Evolutionary conservation across 768 basidiomycete species (phyloP).

Genomic region (Russula dissimulans): DNA sequence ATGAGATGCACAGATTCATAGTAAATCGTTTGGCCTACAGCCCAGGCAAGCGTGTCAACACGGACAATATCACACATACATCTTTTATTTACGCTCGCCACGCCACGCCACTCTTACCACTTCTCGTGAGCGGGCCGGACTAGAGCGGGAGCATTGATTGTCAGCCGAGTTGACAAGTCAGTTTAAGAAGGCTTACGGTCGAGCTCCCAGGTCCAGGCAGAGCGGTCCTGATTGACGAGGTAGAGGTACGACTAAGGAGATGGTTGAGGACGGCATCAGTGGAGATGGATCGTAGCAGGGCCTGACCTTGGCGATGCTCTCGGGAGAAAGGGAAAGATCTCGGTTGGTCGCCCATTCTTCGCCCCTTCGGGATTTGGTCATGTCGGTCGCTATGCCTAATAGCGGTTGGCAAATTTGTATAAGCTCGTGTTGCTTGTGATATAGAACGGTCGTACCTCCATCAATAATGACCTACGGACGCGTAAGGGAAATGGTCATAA

Average conservation of each 20-base stretch:
- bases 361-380: slow-evolving; percentile 1
- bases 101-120: slow-evolving; percentile 29
- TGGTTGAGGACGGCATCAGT: background rate
- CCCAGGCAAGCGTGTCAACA: background rate
- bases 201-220: slow-evolving; percentile 73
- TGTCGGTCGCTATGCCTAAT: slow-evolving; percentile 25
- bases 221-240: slow-evolving; percentile 59
- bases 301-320: slow-evolving; percentile 57
- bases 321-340: slow-evolving; percentile 45
- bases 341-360: slow-evolving; percentile 36
- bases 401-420: background rate
- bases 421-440: no score
- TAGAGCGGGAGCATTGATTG: slow-evolving; percentile 13
- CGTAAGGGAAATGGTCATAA: background rate
- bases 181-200: slow-evolving; percentile 43
- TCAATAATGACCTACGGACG: slow-evolving; percentile 53
- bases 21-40: background rate
- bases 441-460: slow-evolving; percentile 33
- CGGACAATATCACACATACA: background rate
- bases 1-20: no score
- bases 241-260: slow-evolving; percentile 48
- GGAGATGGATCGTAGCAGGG: background rate
- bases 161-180: background rate
- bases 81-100: background rate
- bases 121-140: slow-evolving; percentile 48